Evolutionary conservation across 164 flowering plant species (phyloP).

Genomic region (Annona squamosa): DNA sequence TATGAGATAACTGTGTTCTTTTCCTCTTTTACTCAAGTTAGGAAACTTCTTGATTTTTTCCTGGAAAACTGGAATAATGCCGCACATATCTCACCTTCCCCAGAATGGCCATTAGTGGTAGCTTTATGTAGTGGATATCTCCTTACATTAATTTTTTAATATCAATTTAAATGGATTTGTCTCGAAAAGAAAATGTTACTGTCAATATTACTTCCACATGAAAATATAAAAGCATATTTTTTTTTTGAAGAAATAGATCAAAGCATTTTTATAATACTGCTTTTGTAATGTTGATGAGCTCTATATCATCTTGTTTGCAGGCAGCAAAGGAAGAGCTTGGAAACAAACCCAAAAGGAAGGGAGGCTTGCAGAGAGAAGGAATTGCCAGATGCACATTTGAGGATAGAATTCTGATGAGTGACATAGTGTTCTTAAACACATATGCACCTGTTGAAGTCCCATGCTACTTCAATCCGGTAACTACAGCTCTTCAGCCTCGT

Average conservation of each 20-base stretch:
- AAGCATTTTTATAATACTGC: background rate
- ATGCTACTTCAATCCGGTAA: slow-evolving; percentile 65
- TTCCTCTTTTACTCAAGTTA: background rate
- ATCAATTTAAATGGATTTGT: too few relatives aligned
- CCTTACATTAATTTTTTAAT: too few relatives aligned
- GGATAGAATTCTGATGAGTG: slow-evolving; percentile 88
- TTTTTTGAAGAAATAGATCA: too few relatives aligned
- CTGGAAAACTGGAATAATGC: too few relatives aligned
- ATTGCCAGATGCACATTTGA: slow-evolving; percentile 98
- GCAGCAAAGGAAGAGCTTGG: slow-evolving; percentile 85
- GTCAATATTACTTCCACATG: too few relatives aligned
- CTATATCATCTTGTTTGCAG: slow-evolving; percentile 27
- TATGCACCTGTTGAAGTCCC: slow-evolving; percentile 89
- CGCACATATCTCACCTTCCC: too few relatives aligned
- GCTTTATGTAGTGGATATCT: too few relatives aligned
- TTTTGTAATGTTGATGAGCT: background rate
- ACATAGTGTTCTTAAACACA: slow-evolving; percentile 80
- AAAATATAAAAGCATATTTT: too few relatives aligned
- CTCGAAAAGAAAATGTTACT: too few relatives aligned
- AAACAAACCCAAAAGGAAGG: slow-evolving; percentile 56
- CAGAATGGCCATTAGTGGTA: too few relatives aligned
- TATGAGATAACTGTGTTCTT: background rate
- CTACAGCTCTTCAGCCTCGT: slow-evolving; percentile 85
- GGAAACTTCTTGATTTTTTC: background rate
- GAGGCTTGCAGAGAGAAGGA: slow-evolving; percentile 58